phyloP scores from a whole-genome alignment of 495 filamentous ascomycete genomes.

The Penicillium canariense region DNA sequence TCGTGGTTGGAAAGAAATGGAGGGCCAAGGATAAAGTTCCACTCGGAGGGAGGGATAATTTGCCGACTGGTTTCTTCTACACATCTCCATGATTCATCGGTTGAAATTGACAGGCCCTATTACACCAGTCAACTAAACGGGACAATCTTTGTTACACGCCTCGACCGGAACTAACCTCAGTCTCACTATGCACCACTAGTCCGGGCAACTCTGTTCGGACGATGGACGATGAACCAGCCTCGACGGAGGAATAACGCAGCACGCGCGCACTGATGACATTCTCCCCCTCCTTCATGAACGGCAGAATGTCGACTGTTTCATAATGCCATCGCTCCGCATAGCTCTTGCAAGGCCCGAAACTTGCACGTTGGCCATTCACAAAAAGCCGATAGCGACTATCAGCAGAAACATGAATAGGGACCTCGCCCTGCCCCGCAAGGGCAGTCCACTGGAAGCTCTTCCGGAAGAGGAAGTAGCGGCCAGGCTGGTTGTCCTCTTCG shows the following conservation, averaged over 20 bases:
- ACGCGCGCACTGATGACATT: constrained; percentile 27
- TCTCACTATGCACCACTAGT: constrained; percentile 17
- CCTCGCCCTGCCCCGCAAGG: not conserved
- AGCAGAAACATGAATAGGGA: constrained; percentile 23
- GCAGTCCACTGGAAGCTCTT: constrained; percentile 20
- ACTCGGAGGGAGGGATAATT: constrained; percentile 18
- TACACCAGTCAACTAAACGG: not conserved
- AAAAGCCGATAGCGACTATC: constrained; percentile 31
- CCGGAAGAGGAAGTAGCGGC: constrained; percentile 25
- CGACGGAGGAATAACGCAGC: constrained; percentile 20
- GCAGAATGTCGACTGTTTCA: constrained; percentile 27
- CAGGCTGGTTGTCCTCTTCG: constrained; percentile 20
- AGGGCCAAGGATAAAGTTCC: constrained; percentile 27
- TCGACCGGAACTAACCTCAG: not conserved
- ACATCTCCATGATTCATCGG: constrained; percentile 21
- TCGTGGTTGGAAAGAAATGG: constrained; percentile 28
- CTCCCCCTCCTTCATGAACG: constrained; percentile 11
- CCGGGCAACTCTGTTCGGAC: constrained; percentile 22
- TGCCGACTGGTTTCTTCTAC: constrained; percentile 10
- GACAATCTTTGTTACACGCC: not conserved
- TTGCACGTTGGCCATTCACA: constrained; percentile 22
- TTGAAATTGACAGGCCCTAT: constrained; percentile 13
- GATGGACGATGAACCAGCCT: constrained; percentile 22
- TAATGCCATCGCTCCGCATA: constrained; percentile 26
- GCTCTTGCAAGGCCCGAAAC: constrained; percentile 29